A percentile compares a stretch with the other conserved stretches of the same genome.
Conservation (phyloP, 2,329 filamentous ascomycete species). For the Hypomyces perniciosus region DNA sequence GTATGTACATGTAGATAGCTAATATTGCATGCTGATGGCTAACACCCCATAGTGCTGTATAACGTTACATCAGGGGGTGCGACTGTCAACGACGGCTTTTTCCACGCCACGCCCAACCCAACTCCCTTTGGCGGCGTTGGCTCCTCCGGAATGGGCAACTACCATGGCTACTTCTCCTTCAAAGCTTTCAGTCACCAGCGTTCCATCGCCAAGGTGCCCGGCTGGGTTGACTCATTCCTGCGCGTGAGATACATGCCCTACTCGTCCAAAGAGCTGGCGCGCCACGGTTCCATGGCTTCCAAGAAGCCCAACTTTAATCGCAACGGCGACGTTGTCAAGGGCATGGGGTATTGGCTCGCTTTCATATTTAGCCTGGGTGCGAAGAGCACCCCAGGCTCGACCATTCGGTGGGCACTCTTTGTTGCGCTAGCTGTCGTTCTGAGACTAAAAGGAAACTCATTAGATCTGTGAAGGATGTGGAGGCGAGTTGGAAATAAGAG, state of each 20-base stretch:
- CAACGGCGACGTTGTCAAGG: slow-evolving; percentile 45
- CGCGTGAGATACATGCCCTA: slow-evolving; percentile 64
- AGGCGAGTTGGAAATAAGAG: neutral
- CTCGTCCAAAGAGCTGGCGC: slow-evolving; percentile 37
- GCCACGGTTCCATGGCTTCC: slow-evolving; percentile 37
- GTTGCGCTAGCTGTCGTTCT: slow-evolving; percentile 34
- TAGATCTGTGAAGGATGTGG: slow-evolving; percentile 24
- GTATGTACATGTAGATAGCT: slow-evolving; percentile 37
- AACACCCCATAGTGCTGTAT: slow-evolving; percentile 27
- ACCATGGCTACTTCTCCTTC: slow-evolving; percentile 45
- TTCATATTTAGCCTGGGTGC: slow-evolving; percentile 48
- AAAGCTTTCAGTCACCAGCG: slow-evolving; percentile 36
- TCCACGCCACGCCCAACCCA: slow-evolving; percentile 36
- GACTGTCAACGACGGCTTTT: slow-evolving; percentile 43
- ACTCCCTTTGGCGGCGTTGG: slow-evolving; percentile 47
- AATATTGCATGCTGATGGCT: neutral
- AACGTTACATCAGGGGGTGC: slow-evolving; percentile 43
- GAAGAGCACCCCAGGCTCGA: slow-evolving; percentile 42
- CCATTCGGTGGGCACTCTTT: slow-evolving; percentile 43
- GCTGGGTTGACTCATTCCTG: slow-evolving; percentile 45
- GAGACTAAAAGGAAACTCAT: slow-evolving; percentile 28
- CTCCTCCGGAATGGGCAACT: slow-evolving; percentile 40
- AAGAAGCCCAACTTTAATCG: slow-evolving; percentile 57
- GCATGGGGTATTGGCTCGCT: slow-evolving; percentile 48
- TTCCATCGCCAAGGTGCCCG: slow-evolving; percentile 30